These are phyloP conservation scores for Tetrahymena borealis DNA, from an alignment of 73 alveolate species.

Conservation along the genomic window DNA sequence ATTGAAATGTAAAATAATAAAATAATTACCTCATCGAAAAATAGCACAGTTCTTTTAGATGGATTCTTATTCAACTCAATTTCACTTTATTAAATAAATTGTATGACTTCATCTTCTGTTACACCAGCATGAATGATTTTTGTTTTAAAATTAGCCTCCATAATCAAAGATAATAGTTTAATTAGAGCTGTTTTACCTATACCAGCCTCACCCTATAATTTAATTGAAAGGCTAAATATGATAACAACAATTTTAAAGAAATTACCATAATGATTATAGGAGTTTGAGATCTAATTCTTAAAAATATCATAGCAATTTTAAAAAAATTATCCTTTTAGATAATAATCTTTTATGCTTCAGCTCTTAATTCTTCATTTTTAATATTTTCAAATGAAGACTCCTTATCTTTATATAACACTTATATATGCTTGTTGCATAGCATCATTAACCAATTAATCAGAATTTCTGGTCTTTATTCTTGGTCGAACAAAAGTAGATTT, in stretches of 20 bases:
- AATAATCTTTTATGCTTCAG: neutral
- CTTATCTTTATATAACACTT: neutral
- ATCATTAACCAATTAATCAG: neutral
- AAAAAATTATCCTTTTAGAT: slow-evolving; percentile 37
- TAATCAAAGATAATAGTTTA: slow-evolving; percentile 44
- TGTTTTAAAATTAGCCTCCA: slow-evolving; percentile 34
- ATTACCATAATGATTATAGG: slow-evolving; percentile 60
- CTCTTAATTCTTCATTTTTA: neutral
- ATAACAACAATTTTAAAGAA: neutral
- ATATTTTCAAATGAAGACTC: neutral
- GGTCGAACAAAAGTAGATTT: neutral
- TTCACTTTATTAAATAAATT: slow-evolving; percentile 15
- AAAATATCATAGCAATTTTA: slow-evolving; percentile 29
- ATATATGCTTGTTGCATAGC: neutral
- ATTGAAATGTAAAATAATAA: neutral
- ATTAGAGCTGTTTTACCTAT: slow-evolving; percentile 65
- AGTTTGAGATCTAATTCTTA: slow-evolving; percentile 47
- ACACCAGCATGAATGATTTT: slow-evolving; percentile 59
- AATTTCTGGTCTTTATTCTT: neutral
- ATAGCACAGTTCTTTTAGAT: slow-evolving; percentile 40
- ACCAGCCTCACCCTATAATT: slow-evolving; percentile 58
- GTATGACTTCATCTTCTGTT: slow-evolving; percentile 45
- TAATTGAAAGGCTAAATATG: neutral
- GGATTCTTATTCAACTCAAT: slow-evolving; percentile 8
- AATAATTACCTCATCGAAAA: slow-evolving; percentile 55